A percentile compares a stretch with the other conserved stretches of the same genome.
Conservation (phyloP, 768 basidiomycete species). For the Rhodotorula kratochvilovae region DNA sequence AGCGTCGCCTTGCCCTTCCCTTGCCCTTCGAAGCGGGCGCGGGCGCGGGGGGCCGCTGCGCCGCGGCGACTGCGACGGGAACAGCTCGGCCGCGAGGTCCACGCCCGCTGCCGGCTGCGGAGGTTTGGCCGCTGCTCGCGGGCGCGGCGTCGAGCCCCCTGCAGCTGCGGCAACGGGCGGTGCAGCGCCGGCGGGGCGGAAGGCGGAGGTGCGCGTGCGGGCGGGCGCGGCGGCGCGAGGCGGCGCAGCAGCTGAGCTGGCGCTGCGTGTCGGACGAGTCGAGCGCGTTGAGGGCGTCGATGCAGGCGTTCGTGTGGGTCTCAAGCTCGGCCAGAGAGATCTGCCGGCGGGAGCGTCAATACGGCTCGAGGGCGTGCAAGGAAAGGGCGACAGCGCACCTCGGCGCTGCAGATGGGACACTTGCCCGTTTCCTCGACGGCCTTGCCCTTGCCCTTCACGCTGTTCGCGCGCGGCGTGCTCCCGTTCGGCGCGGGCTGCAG, state of each 20-base stretch:
- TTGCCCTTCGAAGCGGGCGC: not conserved
- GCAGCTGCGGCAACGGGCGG: not conserved
- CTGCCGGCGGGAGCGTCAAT: not conserved
- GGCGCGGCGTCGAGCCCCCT: not conserved
- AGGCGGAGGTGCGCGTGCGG: not conserved
- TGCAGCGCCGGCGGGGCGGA: constrained; percentile 1
- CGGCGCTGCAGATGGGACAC: not conserved
- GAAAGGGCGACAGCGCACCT: not conserved
- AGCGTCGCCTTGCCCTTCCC: not conserved
- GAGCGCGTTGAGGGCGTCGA: not conserved
- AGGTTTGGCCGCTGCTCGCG: not conserved
- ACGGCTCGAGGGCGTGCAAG: not conserved
- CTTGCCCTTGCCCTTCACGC: constrained; percentile 1
- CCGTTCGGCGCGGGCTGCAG: constrained; percentile 1
- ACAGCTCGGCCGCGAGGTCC: not conserved
- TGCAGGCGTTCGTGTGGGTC: not conserved
- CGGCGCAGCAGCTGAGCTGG: not conserved
- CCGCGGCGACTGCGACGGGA: constrained; percentile 6
- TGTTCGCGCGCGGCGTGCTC: not conserved
- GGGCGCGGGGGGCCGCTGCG: not conserved
- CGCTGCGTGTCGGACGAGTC: not conserved
- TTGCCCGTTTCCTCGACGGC: not conserved
- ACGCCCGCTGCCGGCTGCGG: not conserved
- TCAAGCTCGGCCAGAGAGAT: not conserved
- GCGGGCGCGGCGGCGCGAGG: not conserved